Conservation (phyloP, 2,329 filamentous ascomycete species). For the Calonectria fujianensis region DNA sequence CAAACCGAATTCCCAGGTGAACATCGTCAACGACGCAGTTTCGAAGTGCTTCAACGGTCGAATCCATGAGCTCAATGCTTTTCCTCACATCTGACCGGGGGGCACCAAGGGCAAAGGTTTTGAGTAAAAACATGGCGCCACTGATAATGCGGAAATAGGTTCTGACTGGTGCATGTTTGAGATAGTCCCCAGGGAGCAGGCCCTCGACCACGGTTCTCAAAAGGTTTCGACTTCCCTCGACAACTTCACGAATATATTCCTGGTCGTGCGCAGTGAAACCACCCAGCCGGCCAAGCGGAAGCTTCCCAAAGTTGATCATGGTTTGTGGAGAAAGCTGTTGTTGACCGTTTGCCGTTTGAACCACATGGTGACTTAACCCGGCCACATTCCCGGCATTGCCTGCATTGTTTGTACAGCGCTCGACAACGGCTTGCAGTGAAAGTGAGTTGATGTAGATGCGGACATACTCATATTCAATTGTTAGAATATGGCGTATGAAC, state of each 20-base stretch:
- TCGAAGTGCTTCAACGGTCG: constrained; percentile 82
- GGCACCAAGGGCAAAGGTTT: constrained; percentile 88
- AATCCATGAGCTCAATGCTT: constrained; percentile 84
- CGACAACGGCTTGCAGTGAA: constrained; percentile 94
- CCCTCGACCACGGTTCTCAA: constrained; percentile 85
- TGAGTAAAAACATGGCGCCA: constrained; percentile 89
- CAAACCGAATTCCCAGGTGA: constrained; percentile 88
- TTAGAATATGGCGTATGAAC: constrained; percentile 84
- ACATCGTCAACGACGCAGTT: constrained; percentile 90
- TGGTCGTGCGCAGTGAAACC: constrained; percentile 80
- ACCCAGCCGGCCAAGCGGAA: constrained; percentile 78
- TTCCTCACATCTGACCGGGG: constrained; percentile 85
- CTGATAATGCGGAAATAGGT: constrained; percentile 92
- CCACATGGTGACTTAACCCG: constrained; percentile 59
- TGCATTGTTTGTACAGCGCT: constrained; percentile 86
- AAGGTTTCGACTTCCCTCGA: constrained; percentile 86
- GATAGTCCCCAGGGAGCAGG: constrained; percentile 82
- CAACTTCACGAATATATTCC: constrained; percentile 84
- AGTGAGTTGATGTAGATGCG: constrained; percentile 96
- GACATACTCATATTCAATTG: constrained; percentile 96
- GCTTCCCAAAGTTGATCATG: constrained; percentile 78
- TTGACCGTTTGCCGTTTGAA: constrained; percentile 56
- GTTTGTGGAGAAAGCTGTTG: constrained; percentile 75
- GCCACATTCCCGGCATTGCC: constrained; percentile 73
- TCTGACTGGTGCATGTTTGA: constrained; percentile 88